These are phyloP conservation scores for Cynara cardunculus DNA, from an alignment of 129 eudicot species.

Conservation along the genomic window DNA sequence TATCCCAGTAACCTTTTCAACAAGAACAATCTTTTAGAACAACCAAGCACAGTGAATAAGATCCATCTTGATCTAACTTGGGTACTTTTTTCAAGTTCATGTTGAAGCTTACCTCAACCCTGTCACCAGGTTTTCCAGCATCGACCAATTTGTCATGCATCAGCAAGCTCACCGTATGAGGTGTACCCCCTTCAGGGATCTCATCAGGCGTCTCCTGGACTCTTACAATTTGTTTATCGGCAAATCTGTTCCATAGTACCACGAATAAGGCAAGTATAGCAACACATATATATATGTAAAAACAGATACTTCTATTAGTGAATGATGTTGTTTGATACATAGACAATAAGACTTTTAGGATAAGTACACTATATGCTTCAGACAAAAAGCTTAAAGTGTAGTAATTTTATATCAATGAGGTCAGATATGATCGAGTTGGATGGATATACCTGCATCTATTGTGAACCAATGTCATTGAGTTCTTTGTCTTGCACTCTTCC, in stretches of 20 bases:
- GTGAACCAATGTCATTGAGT: constrained; percentile 92
- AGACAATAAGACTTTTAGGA: background rate
- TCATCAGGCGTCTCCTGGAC: constrained; percentile 97
- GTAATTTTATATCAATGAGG: background rate
- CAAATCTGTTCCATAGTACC: constrained; percentile 50
- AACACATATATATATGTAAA: background rate
- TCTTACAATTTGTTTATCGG: constrained; percentile 93
- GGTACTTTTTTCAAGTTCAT: background rate
- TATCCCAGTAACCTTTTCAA: constrained; percentile 80
- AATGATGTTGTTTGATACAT: background rate
- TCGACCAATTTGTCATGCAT: constrained; percentile 98
- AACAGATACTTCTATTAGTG: background rate
- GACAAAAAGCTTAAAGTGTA: background rate
- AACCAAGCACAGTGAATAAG: background rate
- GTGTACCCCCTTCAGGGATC: constrained; percentile 98
- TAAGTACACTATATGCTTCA: background rate
- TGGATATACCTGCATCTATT: constrained; percentile 82
- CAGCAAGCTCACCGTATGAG: constrained; percentile 95
- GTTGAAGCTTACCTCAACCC: constrained; percentile 74
- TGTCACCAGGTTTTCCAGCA: constrained; percentile 96
- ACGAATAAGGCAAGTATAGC: background rate
- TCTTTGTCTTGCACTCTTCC: constrained; percentile 80
- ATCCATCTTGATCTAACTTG: background rate
- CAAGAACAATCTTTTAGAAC: constrained; percentile 11
- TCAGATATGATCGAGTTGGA: background rate